Conservation (phyloP, 257 asterid genomes). For the Nicotiana undulata region DNA sequence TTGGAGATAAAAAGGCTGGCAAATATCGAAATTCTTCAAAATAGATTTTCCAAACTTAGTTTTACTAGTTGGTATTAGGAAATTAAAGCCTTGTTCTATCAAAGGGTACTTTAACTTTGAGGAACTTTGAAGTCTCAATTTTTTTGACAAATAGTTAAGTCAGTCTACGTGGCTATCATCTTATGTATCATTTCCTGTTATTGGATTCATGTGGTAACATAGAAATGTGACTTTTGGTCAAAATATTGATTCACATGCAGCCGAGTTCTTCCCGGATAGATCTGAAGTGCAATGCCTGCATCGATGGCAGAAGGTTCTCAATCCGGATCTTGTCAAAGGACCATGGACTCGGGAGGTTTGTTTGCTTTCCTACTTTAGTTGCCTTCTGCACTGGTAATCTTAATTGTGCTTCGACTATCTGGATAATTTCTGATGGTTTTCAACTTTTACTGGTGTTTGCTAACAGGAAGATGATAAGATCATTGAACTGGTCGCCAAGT, state of each 20-base stretch:
- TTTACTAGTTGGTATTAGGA: background rate
- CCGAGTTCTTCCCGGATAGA: constrained; percentile 94
- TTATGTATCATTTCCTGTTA: background rate
- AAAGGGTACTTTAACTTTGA: background rate
- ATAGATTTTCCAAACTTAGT: background rate
- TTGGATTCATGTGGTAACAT: background rate
- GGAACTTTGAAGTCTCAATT: background rate
- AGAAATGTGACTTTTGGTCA: background rate
- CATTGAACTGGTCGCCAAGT: constrained; percentile 66
- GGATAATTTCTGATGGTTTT: constrained; percentile 16
- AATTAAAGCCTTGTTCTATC: background rate
- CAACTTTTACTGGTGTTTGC: constrained; percentile 1
- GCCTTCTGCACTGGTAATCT: background rate
- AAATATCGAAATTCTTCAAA: background rate
- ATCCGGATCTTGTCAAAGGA: constrained; percentile 98
- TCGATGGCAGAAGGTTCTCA: constrained; percentile 98
- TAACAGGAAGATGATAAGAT: constrained; percentile 93
- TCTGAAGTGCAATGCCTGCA: constrained; percentile 99
- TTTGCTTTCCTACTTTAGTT: constrained; percentile 12
- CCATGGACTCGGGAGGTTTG: constrained; percentile 96
- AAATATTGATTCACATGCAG: constrained; percentile 36
- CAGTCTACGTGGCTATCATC: background rate
- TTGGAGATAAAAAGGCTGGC: background rate
- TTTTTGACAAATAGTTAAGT: background rate
- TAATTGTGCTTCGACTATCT: background rate